Base-by-base conservation (phyloP, 495 filamentous ascomycete species). In the Penicillium argentinense region DNA sequence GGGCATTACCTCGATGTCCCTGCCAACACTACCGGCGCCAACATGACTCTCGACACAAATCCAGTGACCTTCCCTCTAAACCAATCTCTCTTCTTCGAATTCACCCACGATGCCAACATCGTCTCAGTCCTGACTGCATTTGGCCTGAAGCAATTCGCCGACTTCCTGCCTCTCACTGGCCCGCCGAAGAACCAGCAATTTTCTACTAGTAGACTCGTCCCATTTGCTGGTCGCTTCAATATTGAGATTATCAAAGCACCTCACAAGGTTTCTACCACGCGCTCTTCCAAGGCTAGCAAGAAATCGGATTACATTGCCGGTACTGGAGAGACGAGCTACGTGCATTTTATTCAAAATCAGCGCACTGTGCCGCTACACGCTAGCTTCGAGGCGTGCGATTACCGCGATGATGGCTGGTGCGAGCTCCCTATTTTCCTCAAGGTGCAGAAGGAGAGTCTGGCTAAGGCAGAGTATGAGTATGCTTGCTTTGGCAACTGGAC, bases 281-380 rank as follows among this genome's bases (percentile, higher is more conserved):
- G 81, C 17, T 57, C 59, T n/a, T 56, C 47, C 0, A 45, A 42
- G 11, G 24, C 50, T 12, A 38, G 26, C 12, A 46, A 50, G 41
- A 21, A 33, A 3, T 9, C 28, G 0, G 47, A 53, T 3, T 63
- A 60, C 30, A 25, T 56, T n/a, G 2, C 36, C 2, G 45, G 51
- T 13, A 56, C 49, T 5, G 39, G 19, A 8, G 64, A 70, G 44
- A 85, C 79, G 3, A 71, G 56, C 9, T 86, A 86, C 53, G 66
- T 87, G 4, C 82, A 85, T 57, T 84, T 87, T 58, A 59, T 86
- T 7, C 67, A 83, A 21, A 85, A 86, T 53, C 81, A 84, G 62
- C 65, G 82, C 13, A 85, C 80, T 0, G 42, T 87, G 0, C 82
- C 82, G 2, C 63, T 85, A 0, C 79, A 80, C 6, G 54, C 51